Conservation (phyloP, 306 rosid genomes). For the Vigna angularis region DNA sequence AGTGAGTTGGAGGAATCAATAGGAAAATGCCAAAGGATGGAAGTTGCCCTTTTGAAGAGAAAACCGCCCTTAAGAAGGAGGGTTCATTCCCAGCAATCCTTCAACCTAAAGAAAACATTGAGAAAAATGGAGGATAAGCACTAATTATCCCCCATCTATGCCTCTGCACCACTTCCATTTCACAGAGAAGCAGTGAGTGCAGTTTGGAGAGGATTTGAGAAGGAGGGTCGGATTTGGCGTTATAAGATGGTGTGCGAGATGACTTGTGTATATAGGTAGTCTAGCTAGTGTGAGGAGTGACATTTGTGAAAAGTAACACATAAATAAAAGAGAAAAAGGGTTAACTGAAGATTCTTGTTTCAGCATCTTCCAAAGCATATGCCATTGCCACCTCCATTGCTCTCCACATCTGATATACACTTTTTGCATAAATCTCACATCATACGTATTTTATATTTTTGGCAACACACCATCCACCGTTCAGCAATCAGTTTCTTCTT, state of each 20-base stretch:
- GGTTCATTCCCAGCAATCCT: slow-evolving; percentile 49
- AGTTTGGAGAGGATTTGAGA: slow-evolving; percentile 60
- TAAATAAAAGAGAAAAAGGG: slow-evolving; percentile 44
- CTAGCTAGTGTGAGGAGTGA: slow-evolving; percentile 44
- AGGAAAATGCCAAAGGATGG: slow-evolving; percentile 87
- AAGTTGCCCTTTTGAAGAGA: slow-evolving; percentile 82
- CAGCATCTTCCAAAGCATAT: slow-evolving; percentile 88
- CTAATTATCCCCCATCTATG: slow-evolving; percentile 24
- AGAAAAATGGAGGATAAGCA: slow-evolving; percentile 26
- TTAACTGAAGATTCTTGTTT: slow-evolving; percentile 45
- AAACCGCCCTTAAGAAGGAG: slow-evolving; percentile 56
- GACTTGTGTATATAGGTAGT: slow-evolving; percentile 50
- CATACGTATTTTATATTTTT: slow-evolving; percentile 6
- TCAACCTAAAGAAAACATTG: slow-evolving; percentile 23
- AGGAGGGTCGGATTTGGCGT: slow-evolving; percentile 51
- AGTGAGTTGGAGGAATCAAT: slow-evolving; percentile 42
- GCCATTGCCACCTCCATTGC: slow-evolving; percentile 58
- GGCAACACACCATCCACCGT: background rate
- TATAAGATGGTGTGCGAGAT: slow-evolving; percentile 62
- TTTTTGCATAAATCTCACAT: slow-evolving; percentile 22
- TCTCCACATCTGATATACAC: slow-evolving; percentile 57
- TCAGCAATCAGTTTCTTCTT: background rate
- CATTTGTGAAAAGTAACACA: slow-evolving; percentile 43
- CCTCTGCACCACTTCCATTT: slow-evolving; percentile 41
- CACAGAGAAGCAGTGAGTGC: slow-evolving; percentile 39